A percentile compares a stretch with the other conserved stretches of the same genome.
These are phyloP conservation scores for Plasmopara viticola DNA, from an alignment of 352 stramenopile species.

Conservation along the genomic window DNA sequence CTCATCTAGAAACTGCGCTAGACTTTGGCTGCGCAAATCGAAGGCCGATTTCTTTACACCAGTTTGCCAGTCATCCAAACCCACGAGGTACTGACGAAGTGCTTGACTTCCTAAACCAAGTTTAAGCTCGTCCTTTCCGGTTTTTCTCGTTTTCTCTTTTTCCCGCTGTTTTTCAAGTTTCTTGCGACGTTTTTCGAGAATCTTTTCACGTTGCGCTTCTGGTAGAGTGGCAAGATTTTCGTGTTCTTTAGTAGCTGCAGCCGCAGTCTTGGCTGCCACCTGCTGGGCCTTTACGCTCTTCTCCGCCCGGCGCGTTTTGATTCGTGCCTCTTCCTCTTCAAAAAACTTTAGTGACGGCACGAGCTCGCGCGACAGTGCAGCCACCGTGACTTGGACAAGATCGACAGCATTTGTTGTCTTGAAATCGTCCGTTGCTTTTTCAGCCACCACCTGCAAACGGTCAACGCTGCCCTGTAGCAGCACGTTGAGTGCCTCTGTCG, in stretches of 20 bases:
- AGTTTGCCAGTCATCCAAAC: slow-evolving; percentile 24
- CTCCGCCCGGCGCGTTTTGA: slow-evolving; percentile 47
- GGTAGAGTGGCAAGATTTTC: slow-evolving; percentile 76
- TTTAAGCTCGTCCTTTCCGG: slow-evolving; percentile 29
- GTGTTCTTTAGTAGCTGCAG: slow-evolving; percentile 72
- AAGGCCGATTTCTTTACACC: slow-evolving; percentile 38
- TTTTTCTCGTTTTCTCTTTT: slow-evolving; percentile 69
- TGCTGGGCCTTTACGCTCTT: slow-evolving; percentile 60
- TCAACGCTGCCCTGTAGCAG: slow-evolving; percentile 51
- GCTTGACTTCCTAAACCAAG: slow-evolving; percentile 60
- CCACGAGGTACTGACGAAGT: slow-evolving; percentile 48
- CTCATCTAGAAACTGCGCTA: slow-evolving; percentile 52
- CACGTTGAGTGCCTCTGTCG: slow-evolving; percentile 48
- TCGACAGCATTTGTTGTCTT: slow-evolving; percentile 34
- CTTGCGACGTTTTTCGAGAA: slow-evolving; percentile 75
- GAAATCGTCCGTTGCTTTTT: slow-evolving; percentile 4
- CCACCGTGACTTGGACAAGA: slow-evolving; percentile 39
- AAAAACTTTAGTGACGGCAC: slow-evolving; percentile 51
- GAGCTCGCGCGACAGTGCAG: slow-evolving; percentile 42
- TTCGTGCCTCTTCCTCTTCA: slow-evolving; percentile 45
- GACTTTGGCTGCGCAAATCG: slow-evolving; percentile 41
- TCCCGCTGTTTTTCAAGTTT: slow-evolving; percentile 82
- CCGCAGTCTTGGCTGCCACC: slow-evolving; percentile 59
- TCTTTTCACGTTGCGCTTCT: slow-evolving; percentile 66
- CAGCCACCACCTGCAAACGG: slow-evolving; percentile 33